These are phyloP conservation scores for Termitomyces sp. DNA, from an alignment of 768 basidiomycete genomes.

Conservation along the genomic window DNA sequence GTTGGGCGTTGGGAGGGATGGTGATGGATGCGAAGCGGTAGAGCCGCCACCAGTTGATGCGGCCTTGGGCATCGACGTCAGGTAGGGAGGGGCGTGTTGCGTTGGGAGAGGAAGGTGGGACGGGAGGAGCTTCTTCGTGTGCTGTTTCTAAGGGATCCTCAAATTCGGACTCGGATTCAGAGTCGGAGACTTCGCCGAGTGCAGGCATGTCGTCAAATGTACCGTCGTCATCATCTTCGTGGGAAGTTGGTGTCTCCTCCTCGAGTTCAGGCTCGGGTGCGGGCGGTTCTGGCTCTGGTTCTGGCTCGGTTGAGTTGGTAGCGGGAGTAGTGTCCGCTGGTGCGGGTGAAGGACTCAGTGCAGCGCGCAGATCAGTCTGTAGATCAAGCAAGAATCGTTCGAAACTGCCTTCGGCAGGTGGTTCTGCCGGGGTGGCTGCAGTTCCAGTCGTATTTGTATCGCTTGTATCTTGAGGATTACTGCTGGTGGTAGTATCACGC, in stretches of 20 bases:
- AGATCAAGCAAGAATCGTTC: conserved; percentile 79
- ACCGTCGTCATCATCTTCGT: conserved; percentile 1
- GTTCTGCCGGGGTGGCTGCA: conserved; percentile 2
- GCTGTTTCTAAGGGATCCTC: conserved; percentile 28
- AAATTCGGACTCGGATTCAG: conserved; percentile 34
- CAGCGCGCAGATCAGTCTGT: conserved; percentile 66
- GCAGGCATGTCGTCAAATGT: conserved; percentile 26
- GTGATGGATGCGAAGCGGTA: conserved; percentile 76
- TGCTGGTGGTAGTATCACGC: not conserved
- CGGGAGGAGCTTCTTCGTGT: conserved; percentile 12
- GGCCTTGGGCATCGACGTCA: conserved; percentile 25
- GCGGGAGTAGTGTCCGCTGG: not conserved
- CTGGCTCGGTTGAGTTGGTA: not conserved
- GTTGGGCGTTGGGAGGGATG: conserved; percentile 22
- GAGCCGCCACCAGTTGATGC: conserved; percentile 80
- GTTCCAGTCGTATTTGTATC: not conserved
- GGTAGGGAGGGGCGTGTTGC: not conserved
- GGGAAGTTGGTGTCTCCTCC: not conserved
- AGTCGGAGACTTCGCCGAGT: conserved; percentile 25
- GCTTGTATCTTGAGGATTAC: not conserved
- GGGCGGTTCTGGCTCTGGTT: not conserved
- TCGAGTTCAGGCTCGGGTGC: not conserved
- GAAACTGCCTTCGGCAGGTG: conserved; percentile 63
- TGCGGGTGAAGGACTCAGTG: conserved; percentile 32
- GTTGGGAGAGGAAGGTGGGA: not conserved